phyloP scores from a whole-genome alignment of 2,329 filamentous ascomycete genomes.

The Beauveria pseudobassiana region DNA sequence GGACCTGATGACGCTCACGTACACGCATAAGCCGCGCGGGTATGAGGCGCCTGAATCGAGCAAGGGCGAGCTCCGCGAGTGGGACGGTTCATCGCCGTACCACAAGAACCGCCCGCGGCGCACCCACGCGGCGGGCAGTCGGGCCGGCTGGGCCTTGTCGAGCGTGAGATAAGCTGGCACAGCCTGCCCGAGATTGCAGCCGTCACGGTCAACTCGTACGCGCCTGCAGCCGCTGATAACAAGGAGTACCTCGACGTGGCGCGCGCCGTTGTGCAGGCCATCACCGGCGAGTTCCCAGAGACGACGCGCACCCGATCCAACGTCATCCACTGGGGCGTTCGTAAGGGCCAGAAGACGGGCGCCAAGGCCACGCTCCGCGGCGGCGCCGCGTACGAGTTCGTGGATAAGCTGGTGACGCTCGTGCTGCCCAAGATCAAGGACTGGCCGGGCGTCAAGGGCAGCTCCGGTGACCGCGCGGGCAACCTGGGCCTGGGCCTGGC shows the following conservation, averaged over 20 bases:
- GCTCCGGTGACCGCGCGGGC: conserved; percentile 76
- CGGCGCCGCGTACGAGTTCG: conserved; percentile 79
- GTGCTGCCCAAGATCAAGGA: conserved; percentile 96
- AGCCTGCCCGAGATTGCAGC: conserved; percentile 78
- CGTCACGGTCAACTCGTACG: conserved; percentile 71
- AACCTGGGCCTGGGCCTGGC: conserved; percentile 80
- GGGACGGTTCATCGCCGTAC: conserved; percentile 89
- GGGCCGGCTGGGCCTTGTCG: conserved; percentile 62
- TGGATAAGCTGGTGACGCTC: conserved; percentile 83
- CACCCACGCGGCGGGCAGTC: conserved; percentile 64
- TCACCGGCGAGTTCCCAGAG: conserved; percentile 67
- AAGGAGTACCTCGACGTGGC: conserved; percentile 73
- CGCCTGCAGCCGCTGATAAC: conserved; percentile 63
- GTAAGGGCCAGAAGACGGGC: conserved; percentile 62
- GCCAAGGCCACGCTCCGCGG: conserved; percentile 72
- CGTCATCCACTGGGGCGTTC: conserved; percentile 69
- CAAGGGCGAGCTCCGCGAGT: conserved; percentile 65
- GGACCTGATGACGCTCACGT: conserved; percentile 83
- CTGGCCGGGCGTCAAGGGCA: conserved; percentile 62
- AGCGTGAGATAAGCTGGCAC: conserved; percentile 67
- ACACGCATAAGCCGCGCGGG: conserved; percentile 78
- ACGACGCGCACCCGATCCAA: conserved; percentile 63
- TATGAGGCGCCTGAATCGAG: conserved; percentile 41
- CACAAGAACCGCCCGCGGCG: conserved; percentile 84
- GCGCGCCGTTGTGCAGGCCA: conserved; percentile 75